These are phyloP conservation scores for Rutstroemia sydowiana DNA, from an alignment of 2,329 filamentous ascomycete genomes.

Conservation along the genomic window DNA sequence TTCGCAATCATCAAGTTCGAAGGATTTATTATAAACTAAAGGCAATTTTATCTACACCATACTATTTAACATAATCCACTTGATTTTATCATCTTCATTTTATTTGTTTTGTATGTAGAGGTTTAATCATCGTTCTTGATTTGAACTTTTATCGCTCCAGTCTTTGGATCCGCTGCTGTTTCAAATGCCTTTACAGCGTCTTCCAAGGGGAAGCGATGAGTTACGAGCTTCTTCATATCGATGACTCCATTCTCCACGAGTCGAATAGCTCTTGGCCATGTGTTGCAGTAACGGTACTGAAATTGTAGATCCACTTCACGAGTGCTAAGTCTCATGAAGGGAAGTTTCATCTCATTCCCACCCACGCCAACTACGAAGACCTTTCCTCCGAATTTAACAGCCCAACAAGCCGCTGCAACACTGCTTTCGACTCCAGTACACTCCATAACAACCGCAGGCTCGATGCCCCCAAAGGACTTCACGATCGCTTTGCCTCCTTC, in stretches of 20 bases:
- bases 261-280: constrained; percentile 88
- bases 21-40: background rate
- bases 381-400: constrained; percentile 89
- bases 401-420: constrained; percentile 79
- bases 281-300: constrained; percentile 94
- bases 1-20: background rate
- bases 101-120: background rate
- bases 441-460: constrained; percentile 78
- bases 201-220: constrained; percentile 79
- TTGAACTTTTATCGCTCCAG: constrained; percentile 95
- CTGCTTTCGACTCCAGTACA: constrained; percentile 93
- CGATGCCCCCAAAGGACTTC: constrained; percentile 63
- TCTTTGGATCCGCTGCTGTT: constrained; percentile 80
- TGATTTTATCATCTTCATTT: background rate
- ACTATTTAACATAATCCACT: constrained; percentile 3
- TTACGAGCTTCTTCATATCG: constrained; percentile 74
- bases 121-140: constrained; percentile 58
- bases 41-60: constrained; percentile 13
- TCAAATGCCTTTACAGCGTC: constrained; percentile 85
- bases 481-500: constrained; percentile 65
- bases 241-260: constrained; percentile 79
- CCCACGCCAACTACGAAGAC: constrained; percentile 96
- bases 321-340: constrained; percentile 88
- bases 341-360: constrained; percentile 89
- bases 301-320: constrained; percentile 92